phyloP scores from a whole-genome alignment of 2,329 filamentous ascomycete species.

The Pyrenochaeta sp. region DNA sequence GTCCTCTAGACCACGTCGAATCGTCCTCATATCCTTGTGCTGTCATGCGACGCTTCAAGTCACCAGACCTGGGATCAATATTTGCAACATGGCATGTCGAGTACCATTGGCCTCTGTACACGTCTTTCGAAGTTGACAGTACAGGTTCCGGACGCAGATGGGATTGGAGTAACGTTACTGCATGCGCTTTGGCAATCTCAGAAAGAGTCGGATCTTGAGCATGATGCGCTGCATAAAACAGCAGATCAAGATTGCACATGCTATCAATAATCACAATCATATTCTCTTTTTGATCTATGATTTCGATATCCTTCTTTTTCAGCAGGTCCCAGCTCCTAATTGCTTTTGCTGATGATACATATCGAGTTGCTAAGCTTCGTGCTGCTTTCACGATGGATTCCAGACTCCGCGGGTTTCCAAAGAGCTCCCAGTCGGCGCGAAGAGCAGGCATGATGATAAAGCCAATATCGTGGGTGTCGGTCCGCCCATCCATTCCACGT shows the following conservation, averaged over 20 bases:
- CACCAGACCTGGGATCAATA: conserved; percentile 49
- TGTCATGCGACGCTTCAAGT: conserved; percentile 50
- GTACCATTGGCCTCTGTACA: conserved; percentile 26
- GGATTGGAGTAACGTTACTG: conserved; percentile 49
- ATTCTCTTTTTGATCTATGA: conserved; percentile 46
- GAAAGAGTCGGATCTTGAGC: conserved; percentile 42
- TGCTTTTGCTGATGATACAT: conserved; percentile 41
- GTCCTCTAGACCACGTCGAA: conserved; percentile 56
- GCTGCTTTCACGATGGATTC: conserved; percentile 47
- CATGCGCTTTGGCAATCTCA: conserved; percentile 52
- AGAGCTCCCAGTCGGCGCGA: conserved; percentile 50
- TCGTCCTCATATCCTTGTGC: conserved; percentile 54
- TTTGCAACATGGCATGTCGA: conserved; percentile 54
- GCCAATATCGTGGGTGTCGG: conserved; percentile 54
- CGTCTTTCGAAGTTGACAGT: conserved; percentile 5
- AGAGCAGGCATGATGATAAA: conserved; percentile 57
- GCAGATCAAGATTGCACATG: conserved; percentile 48
- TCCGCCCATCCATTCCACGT: conserved; percentile 46
- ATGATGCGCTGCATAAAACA: conserved; percentile 53
- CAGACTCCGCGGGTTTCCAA: conserved; percentile 48
- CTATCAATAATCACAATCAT: conserved; percentile 56
- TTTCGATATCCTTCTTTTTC: conserved; percentile 51
- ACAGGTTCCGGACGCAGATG: conserved; percentile 52
- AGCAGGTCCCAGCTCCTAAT: conserved; percentile 58
- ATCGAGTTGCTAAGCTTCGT: conserved; percentile 50